Evolutionary conservation across 2,329 filamentous ascomycete species (phyloP), one percentile per base, ranked within the genome.

Genomic region (Hypoxylon sp.): DNA sequence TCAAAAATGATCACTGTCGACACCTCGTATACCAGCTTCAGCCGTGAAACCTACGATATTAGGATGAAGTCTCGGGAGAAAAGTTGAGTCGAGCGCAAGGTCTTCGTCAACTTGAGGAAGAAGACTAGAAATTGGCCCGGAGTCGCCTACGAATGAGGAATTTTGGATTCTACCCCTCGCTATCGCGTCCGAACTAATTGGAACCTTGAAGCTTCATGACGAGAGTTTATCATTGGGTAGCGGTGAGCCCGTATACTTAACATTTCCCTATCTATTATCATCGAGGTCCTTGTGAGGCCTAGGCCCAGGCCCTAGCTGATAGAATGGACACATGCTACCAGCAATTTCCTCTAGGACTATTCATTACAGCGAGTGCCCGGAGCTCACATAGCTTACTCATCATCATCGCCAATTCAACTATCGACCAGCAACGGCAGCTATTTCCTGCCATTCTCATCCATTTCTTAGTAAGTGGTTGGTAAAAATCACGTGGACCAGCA

Each of bases 401-500:
- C 38, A 56, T 14, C 21, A 46, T 46, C 34, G 52, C 52, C 25
- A 13, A 34, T 21, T 56, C 52, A 21, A 56, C 52, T 38, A 11
- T 45, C 17, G 17, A 28, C 11, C 14, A 32, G 25, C 36, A 32
- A 38, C 19, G 5, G 45, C 28, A 17, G n/a, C 28, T 10, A 34
- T 56, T 46, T 34, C 53, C 28, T 14, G 13, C 28, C 19, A 23
- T 19, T 23, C 28, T 34, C 25, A 19, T 19, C 23, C 53, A 19
- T 34, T 56, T 32, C 28, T 32, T 30, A 14, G 13, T 7, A 46
- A 30, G 53, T 30, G 41, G 53, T 56, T 46, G 41, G 13, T 23
- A n/a, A 32, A 13, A 28, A 17, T 56, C 53, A 32, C 53, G 53
- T 46, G 53, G 1, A 45, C 10, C n/a, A 56, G 6, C 28, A n/a